Base-by-base conservation (phyloP, 2,329 filamentous ascomycete genomes). In the Neofusicoccum ribis region DNA sequence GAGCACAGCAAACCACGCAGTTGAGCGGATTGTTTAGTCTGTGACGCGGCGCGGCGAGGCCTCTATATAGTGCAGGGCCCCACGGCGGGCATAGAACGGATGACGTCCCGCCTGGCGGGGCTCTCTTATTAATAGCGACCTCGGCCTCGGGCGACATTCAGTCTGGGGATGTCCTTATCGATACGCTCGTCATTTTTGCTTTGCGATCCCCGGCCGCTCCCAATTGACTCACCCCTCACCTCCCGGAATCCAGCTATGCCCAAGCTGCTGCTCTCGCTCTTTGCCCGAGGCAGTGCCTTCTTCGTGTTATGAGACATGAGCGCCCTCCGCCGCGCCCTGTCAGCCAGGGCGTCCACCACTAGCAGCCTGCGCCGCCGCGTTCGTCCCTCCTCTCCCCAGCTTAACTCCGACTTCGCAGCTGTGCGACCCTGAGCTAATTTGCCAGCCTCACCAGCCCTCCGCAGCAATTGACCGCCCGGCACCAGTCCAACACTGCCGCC, bases 301-400 rank as follows among this genome's bases (percentile, higher is more conserved):
- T 59, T 47, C 44, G 52, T 64, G 39, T 23, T 65, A 27, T 46
- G 63, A 61, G 54, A 65, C 63, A 65, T 65, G 63, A 65, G 34
- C 37, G 46, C 47, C 39, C 17, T 41, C 49, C 63, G 63, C 47
- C 23, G 54, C 23, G 54, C 63, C 41, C 31, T 65, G 27, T 39
- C 34, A 27, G 51, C 51, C 34, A 47, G 51, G 46, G 43, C 51
- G 20, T 61, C 58, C 9, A 37, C 58, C 20, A 52, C 63, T 8
- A 43, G 51, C 11, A 44, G 31, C 20, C 39, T 64, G n/a, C 50
- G 50, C 31, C 61, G 41, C 34, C 50, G 61, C 41, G 61, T 64
- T 43, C 51, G 63, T 64, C 8, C 15, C 41, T 8, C 44, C 44
- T 23, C 17, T 5, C 46, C 54, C 31, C 14, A 59, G 31, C 50